Conservation (phyloP, 768 basidiomycete species). For the Russula brevipes region DNA sequence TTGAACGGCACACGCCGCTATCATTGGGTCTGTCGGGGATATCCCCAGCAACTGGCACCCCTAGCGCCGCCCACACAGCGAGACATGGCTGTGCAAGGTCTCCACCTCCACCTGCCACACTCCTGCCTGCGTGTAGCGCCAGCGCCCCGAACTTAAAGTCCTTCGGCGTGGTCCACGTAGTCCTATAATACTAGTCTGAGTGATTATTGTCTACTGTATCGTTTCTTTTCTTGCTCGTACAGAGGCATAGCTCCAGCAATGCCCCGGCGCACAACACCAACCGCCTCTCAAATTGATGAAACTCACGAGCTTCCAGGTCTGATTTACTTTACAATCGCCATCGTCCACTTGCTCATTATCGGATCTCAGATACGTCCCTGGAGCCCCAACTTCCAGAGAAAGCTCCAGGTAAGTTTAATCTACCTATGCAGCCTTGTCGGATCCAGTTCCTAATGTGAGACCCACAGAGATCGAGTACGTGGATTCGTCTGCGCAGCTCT, state of each 20-base stretch:
- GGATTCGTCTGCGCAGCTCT: slow-evolving; percentile 17
- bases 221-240: background rate
- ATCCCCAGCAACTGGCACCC: too few relatives aligned
- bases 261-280: background rate
- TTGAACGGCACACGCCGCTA: too few relatives aligned
- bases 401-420: background rate
- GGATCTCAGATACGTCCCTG: background rate
- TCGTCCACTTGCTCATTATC: background rate
- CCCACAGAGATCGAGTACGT: slow-evolving; percentile 6
- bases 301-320: background rate
- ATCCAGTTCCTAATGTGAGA: background rate
- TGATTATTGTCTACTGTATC: too few relatives aligned
- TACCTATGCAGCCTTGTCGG: background rate
- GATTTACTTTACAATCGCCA: background rate
- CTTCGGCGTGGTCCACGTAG: too few relatives aligned
- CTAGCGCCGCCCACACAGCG: too few relatives aligned
- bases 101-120: too few relatives aligned
- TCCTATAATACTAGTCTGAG: too few relatives aligned
- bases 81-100: too few relatives aligned
- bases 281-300: background rate
- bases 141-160: too few relatives aligned
- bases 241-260: background rate
- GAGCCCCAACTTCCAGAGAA: background rate
- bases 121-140: too few relatives aligned
- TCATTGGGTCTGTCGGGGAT: too few relatives aligned